phyloP scores from a whole-genome alignment of 164 flowering plant genomes.

The Vitis rupestris region DNA sequence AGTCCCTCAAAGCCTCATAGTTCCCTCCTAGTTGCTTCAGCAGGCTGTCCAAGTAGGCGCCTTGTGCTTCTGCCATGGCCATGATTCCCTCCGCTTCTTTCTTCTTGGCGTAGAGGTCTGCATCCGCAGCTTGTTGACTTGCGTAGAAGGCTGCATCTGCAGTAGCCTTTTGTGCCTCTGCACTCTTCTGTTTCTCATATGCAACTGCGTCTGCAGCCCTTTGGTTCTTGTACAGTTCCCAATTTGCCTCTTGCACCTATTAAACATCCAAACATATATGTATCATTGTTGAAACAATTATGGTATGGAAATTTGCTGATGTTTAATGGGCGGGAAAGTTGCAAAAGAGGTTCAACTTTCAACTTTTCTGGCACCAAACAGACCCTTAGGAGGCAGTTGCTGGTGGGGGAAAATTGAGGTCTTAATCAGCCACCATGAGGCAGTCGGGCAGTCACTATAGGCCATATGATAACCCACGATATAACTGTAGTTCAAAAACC shows the following conservation, averaged over 20 bases:
- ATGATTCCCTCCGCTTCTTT: constrained; percentile 29
- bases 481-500: no score
- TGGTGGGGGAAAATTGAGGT: no score
- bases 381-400: no score
- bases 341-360: no score
- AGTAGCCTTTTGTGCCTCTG: constrained; percentile 17
- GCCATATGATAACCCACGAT: no score
- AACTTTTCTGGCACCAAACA: no score
- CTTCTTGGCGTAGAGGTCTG: constrained; percentile 20
- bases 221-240: constrained; percentile 26
- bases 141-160: constrained; percentile 21
- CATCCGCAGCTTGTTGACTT: constrained; percentile 18
- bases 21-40: constrained; percentile 18
- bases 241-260: constrained; percentile 40
- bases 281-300: no score
- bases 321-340: no score
- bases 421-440: no score
- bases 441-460: no score
- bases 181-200: constrained; percentile 16
- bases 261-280: no score
- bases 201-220: constrained; percentile 27
- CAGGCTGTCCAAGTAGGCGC: constrained; percentile 14
- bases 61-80: constrained; percentile 25
- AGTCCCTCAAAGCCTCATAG: constrained; percentile 22
- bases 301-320: no score